phyloP scores from a whole-genome alignment of 768 basidiomycete genomes.

The Brasilioporus rufonigricans region DNA sequence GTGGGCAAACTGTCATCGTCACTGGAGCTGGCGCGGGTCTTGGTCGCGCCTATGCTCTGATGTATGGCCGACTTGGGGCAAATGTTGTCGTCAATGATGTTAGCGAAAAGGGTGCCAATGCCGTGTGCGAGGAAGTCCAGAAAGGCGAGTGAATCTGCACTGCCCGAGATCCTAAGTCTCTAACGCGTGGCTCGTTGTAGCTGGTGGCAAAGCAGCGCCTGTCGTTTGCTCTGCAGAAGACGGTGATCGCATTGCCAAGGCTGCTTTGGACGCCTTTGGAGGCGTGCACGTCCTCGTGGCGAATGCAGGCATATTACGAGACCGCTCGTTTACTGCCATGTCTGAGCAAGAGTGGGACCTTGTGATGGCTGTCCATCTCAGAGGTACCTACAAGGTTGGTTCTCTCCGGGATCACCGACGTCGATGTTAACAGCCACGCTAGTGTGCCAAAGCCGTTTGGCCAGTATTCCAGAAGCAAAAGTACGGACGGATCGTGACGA shows the following conservation, averaged over 20 bases:
- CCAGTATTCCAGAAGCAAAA: slow-evolving; percentile 95
- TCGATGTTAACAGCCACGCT: slow-evolving; percentile 1
- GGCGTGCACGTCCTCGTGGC: slow-evolving; percentile 84
- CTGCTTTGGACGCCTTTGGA: slow-evolving; percentile 84
- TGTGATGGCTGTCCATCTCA: slow-evolving; percentile 84
- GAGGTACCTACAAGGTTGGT: slow-evolving; percentile 83
- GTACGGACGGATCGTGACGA: slow-evolving; percentile 93
- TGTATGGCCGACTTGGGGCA: slow-evolving; percentile 92
- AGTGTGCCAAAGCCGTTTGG: slow-evolving; percentile 96
- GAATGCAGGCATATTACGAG: slow-evolving; percentile 92
- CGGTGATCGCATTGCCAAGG: slow-evolving; percentile 84
- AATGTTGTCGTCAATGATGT: slow-evolving; percentile 97
- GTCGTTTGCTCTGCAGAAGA: slow-evolving; percentile 89
- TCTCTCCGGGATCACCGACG: not conserved
- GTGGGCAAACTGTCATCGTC: slow-evolving; percentile 88
- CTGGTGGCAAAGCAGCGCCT: slow-evolving; percentile 84
- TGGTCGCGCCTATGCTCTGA: slow-evolving; percentile 86
- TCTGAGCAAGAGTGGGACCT: slow-evolving; percentile 92
- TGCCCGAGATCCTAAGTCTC: not conserved
- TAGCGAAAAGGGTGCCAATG: slow-evolving; percentile 76
- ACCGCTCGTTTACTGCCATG: slow-evolving; percentile 91
- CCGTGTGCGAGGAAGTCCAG: slow-evolving; percentile 84
- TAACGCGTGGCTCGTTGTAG: slow-evolving; percentile 35
- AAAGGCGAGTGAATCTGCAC: slow-evolving; percentile 48
- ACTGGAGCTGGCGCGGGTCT: slow-evolving; percentile 96